These are phyloP conservation scores for Aquilaria sinensis DNA, from an alignment of 345 rosid genomes.

Conservation along the genomic window DNA sequence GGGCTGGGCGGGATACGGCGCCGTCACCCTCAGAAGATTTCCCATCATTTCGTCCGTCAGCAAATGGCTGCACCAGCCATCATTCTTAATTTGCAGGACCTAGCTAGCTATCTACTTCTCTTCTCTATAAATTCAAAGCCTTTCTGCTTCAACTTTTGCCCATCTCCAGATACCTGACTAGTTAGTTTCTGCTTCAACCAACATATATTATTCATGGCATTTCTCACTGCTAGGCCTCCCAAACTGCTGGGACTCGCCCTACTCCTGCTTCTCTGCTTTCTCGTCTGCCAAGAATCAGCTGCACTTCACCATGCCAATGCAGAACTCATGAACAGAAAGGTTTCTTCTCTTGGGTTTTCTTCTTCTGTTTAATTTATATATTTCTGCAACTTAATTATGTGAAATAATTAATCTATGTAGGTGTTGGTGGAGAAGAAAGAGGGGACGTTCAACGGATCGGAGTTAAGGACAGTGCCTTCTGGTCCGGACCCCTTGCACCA, in stretches of 20 bases:
- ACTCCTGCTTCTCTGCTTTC: constrained; percentile 25
- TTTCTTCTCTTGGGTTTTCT: constrained; percentile 3
- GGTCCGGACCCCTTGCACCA: constrained; percentile 91
- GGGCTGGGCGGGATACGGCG: constrained; percentile 28
- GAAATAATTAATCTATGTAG: neutral
- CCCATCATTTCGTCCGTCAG: constrained; percentile 22
- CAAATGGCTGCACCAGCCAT: constrained; percentile 53
- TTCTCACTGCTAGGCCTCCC: neutral
- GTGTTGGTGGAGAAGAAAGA: too few species aligned
- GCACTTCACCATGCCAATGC: constrained; percentile 20
- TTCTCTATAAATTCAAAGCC: constrained; percentile 27
- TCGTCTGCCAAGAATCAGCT: constrained; percentile 28
- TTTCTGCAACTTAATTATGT: neutral
- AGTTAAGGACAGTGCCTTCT: constrained; percentile 57
- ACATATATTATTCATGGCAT: too few species aligned
- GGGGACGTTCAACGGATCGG: constrained; percentile 4
- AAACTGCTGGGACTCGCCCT: constrained; percentile 4
- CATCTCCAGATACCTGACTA: neutral
- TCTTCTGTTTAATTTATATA: neutral
- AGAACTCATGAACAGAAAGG: constrained; percentile 26
- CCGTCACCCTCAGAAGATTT: constrained; percentile 15
- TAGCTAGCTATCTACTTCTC: neutral
- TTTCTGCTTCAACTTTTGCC: neutral
- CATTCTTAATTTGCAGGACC: constrained; percentile 21
- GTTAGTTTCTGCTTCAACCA: too few species aligned